phyloP scores from a whole-genome alignment of 1,284 basidiomycete species.

The Papiliotrema fonsecae region DNA sequence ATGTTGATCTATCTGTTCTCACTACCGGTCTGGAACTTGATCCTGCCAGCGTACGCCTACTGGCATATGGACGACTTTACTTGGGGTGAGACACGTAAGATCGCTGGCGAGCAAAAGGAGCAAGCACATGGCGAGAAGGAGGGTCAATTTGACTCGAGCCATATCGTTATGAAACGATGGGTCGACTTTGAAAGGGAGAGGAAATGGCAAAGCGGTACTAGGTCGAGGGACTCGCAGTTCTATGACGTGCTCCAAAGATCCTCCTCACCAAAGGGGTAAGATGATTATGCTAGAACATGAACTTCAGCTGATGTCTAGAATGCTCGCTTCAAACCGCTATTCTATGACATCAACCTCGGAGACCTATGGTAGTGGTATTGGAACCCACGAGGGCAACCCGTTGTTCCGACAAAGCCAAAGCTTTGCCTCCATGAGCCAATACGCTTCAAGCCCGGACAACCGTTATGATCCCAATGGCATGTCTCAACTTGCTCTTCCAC shows the following conservation, averaged over 20 bases:
- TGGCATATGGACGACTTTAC: slow-evolving; percentile 99
- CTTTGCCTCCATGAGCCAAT: slow-evolving; percentile 47
- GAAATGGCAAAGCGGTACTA: slow-evolving; percentile 80
- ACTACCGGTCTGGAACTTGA: slow-evolving; percentile 92
- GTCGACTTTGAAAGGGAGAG: slow-evolving; percentile 96
- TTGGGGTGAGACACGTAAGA: slow-evolving; percentile 92
- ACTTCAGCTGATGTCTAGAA: slow-evolving; percentile 7
- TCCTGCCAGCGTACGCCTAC: slow-evolving; percentile 89
- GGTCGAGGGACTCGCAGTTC: slow-evolving; percentile 68
- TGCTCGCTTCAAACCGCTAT: slow-evolving; percentile 54
- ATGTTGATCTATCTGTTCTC: slow-evolving; percentile 93
- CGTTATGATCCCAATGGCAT: slow-evolving; percentile 53
- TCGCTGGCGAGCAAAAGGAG: slow-evolving; percentile 63
- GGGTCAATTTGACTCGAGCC: slow-evolving; percentile 89
- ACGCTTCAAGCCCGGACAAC: slow-evolving; percentile 56
- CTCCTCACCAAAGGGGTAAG: slow-evolving; percentile 58
- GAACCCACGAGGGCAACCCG: slow-evolving; percentile 44
- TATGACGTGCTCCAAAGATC: slow-evolving; percentile 40
- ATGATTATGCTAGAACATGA: slow-evolving; percentile 8
- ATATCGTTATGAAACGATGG: slow-evolving; percentile 99
- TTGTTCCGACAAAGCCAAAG: slow-evolving; percentile 39
- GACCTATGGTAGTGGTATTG: slow-evolving; percentile 50
- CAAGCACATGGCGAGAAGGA: slow-evolving; percentile 78
- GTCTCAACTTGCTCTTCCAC: slow-evolving; percentile 54
- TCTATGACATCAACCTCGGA: slow-evolving; percentile 73